Conservation (phyloP, 805 yeast genomes). For the Jamesozyma rosinii region DNA sequence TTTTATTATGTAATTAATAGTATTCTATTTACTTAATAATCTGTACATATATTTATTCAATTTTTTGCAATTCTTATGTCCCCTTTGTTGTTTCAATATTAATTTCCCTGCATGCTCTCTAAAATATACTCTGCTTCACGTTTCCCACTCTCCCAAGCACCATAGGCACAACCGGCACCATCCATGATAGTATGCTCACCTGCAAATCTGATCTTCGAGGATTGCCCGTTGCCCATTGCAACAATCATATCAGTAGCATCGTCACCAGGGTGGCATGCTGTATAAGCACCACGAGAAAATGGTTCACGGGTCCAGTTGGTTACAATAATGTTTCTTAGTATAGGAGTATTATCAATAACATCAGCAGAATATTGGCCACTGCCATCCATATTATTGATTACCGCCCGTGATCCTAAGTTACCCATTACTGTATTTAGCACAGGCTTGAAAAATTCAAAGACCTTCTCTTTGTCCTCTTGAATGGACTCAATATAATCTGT, state of each 20-base stretch:
- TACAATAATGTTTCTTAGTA: conserved; percentile 37
- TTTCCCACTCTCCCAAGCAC: conserved; percentile 72
- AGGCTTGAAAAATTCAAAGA: conserved; percentile 55
- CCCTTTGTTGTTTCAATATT: not conserved
- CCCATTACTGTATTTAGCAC: conserved; percentile 24
- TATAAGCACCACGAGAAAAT: conserved; percentile 71
- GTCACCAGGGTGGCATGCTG: conserved; percentile 59
- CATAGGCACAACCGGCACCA: conserved; percentile 89
- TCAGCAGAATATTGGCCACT: not conserved
- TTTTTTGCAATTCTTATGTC: not conserved
- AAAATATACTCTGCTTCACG: conserved; percentile 42
- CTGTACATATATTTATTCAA: not conserved
- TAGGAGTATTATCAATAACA: conserved; percentile 19
- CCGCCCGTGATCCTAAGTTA: conserved; percentile 10
- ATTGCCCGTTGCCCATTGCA: conserved; percentile 53
- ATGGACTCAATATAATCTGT: conserved; percentile 50
- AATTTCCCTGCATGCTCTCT: conserved; percentile 4
- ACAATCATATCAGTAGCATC: conserved; percentile 56
- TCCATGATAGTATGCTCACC: conserved; percentile 84
- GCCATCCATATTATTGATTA: conserved; percentile 4
- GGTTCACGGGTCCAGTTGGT: conserved; percentile 79
- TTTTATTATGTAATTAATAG: not conserved
- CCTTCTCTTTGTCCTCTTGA: conserved; percentile 40
- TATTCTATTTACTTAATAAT: not conserved
- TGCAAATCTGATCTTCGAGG: conserved; percentile 59